Percentiles rank a stretch among this genome's conserved stretches.
phyloP scores from a whole-genome alignment of 2,329 filamentous ascomycete genomes.

The Orbilia ellipsospora region DNA sequence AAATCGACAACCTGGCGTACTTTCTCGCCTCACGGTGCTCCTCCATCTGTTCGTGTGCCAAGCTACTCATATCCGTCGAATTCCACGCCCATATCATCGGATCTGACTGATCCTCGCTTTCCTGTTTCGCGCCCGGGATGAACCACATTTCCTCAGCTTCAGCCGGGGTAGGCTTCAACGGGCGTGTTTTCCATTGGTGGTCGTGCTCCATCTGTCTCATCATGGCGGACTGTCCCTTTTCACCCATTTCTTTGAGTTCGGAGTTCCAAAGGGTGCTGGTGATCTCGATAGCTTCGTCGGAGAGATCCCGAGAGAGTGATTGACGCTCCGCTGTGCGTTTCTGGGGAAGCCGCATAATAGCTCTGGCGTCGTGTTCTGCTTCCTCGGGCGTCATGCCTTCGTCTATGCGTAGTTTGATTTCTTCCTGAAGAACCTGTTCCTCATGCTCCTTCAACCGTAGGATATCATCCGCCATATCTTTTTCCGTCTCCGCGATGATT shows the following conservation, averaged over 20 bases:
- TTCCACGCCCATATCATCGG: constrained; percentile 68
- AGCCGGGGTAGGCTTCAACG: constrained; percentile 57
- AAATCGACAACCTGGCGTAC: constrained; percentile 86
- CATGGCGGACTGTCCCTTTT: constrained; percentile 37
- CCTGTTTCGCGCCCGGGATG: constrained; percentile 61
- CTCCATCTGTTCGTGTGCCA: constrained; percentile 88
- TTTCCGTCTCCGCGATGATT: constrained; percentile 51
- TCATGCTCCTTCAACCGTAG: constrained; percentile 42
- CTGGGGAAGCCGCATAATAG: constrained; percentile 50
- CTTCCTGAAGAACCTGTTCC: constrained; percentile 25
- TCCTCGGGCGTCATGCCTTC: constrained; percentile 28
- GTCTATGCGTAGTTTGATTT: constrained; percentile 48
- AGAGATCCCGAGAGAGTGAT: constrained; percentile 44
- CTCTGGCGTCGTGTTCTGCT: constrained; percentile 52
- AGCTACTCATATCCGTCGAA: constrained; percentile 83
- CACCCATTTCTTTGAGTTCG: constrained; percentile 48
- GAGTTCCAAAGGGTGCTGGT: constrained; percentile 40
- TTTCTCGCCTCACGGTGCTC: constrained; percentile 88
- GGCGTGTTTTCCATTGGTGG: constrained; percentile 27
- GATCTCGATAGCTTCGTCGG: constrained; percentile 44
- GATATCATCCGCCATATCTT: constrained; percentile 32
- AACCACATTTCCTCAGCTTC: constrained; percentile 64
- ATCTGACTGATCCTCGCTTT: constrained; percentile 68
- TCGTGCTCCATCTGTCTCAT: constrained; percentile 41
- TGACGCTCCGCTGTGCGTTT: constrained; percentile 33